Base-by-base conservation (phyloP, 331 rosid genomes). In the Rhamnella rubrinervis region DNA sequence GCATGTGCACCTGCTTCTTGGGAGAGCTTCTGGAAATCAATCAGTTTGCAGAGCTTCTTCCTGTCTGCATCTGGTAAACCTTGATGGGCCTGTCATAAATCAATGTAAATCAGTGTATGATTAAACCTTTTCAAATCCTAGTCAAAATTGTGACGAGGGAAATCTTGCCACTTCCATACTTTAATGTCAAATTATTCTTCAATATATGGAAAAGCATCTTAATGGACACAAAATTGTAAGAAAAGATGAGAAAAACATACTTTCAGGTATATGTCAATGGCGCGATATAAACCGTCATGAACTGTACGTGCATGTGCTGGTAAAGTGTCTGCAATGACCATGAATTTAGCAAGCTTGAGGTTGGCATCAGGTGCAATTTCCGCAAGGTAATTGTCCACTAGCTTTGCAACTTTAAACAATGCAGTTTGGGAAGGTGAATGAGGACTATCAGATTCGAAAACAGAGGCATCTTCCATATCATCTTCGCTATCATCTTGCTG, bases 1-100 rank as follows among this genome's bases (percentile, higher is more conserved):
- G 99, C 99, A 13, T 95, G 99, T 14, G 99, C 97, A 55, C 99
- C 97, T 0, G 99, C 99, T 77, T 95, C 99, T 55, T 82, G 96
- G 38, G 99, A 79, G 63, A 95, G 99, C 84, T 91, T 95, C 59
- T 95, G 99, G 71, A 95, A 95, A 74, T 95, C 99, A 63, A 95
- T 86, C 85, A 91, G 59, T 52, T 91, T 91, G 84, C 90, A 80
- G 53, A 95, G 80, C 81, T 86, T 91, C 89, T 89, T 95, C 82
- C 53, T 79, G 84, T 95, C 99, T 44, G 77, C 20, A 46, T 95
- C 99, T 70, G 93, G n/a, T 66, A 95, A 82, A 61, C 89, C 84
- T 86, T 89, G 96, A 84, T 95, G 99, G 6, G 99, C 96, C 97
- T 95, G 92, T 71, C 35, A 59, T 37, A 72, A 35, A 71, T 51